phyloP scores from a whole-genome alignment of 768 basidiomycete genomes.

The Rhizopogon vulgaris region DNA sequence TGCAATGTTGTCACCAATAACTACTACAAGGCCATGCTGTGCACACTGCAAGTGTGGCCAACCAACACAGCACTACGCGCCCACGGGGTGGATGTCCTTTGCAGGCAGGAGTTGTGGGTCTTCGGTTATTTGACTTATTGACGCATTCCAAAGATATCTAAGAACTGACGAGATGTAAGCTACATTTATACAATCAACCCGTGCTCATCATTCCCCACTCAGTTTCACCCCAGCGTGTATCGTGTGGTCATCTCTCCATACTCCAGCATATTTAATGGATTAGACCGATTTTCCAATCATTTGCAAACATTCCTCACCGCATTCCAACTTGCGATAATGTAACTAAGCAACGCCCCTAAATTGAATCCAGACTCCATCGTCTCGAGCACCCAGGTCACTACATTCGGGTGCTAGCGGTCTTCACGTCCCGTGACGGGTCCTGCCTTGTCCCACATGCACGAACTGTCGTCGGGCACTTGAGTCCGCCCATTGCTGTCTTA shows the following conservation, averaged over 20 bases:
- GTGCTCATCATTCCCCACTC: background rate
- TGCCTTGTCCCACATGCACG: background rate
- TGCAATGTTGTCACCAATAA: conserved; percentile 33
- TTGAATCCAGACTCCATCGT: background rate
- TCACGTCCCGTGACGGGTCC: background rate
- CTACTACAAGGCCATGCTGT: conserved; percentile 47
- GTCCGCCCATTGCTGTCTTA: background rate
- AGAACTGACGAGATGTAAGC: background rate
- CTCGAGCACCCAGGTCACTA: background rate
- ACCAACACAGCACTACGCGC: background rate
- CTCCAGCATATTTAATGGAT: too few species aligned
- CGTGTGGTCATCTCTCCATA: too few species aligned
- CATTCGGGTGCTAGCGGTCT: background rate
- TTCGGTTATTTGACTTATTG: background rate
- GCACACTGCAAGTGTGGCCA: conserved; percentile 29
- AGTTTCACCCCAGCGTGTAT: too few species aligned
- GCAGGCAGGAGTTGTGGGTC: too few species aligned
- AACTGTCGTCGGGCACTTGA: background rate
- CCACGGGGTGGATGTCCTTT: background rate
- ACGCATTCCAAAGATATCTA: too few species aligned
- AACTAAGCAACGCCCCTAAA: background rate
- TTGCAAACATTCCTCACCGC: too few species aligned
- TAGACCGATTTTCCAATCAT: too few species aligned
- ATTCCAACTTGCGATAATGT: background rate
- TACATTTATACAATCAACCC: background rate